phyloP scores from a whole-genome alignment of 2,329 filamentous ascomycete genomes.

The Claviceps digitariae region DNA sequence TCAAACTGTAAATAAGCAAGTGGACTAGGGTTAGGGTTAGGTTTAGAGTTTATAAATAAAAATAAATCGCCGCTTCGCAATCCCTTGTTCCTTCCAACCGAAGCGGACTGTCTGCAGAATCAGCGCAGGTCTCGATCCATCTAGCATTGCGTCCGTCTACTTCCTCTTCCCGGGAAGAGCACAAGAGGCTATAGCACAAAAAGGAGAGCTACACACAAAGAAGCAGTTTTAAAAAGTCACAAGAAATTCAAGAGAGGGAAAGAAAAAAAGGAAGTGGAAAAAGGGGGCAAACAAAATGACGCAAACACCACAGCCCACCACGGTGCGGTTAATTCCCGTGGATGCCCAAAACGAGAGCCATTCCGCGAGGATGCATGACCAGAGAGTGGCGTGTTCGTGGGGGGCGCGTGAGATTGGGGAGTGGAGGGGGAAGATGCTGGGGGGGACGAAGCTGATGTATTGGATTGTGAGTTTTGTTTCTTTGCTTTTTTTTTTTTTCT shows the following conservation, averaged over 20 bases:
- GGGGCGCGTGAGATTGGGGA: conserved; percentile 19
- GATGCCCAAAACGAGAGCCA: conserved; percentile 27
- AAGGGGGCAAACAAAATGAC: neutral
- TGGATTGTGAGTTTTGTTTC: conserved; percentile 23
- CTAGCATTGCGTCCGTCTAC: too few species aligned
- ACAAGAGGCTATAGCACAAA: too few species aligned
- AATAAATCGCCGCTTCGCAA: too few species aligned
- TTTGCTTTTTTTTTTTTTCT: neutral
- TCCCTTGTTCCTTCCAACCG: too few species aligned
- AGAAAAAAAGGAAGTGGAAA: too few species aligned
- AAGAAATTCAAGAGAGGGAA: too few species aligned
- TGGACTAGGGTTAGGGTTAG: too few species aligned
- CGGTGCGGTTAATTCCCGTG: conserved; percentile 26
- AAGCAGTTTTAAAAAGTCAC: neutral
- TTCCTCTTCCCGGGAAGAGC: too few species aligned
- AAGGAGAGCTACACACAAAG: neutral
- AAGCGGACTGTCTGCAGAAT: too few species aligned
- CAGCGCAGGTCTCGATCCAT: too few species aligned
- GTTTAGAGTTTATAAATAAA: too few species aligned
- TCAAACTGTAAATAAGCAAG: too few species aligned
- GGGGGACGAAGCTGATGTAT: conserved; percentile 24
- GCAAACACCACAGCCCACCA: neutral
- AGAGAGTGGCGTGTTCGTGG: conserved; percentile 34
- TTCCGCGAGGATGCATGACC: conserved; percentile 25
- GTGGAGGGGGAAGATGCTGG: conserved; percentile 20